Percentiles rank a stretch among this genome's conserved stretches.
These are phyloP conservation scores for Prunus fruticosa DNA, from an alignment of 306 rosid species.

Conservation along the genomic window DNA sequence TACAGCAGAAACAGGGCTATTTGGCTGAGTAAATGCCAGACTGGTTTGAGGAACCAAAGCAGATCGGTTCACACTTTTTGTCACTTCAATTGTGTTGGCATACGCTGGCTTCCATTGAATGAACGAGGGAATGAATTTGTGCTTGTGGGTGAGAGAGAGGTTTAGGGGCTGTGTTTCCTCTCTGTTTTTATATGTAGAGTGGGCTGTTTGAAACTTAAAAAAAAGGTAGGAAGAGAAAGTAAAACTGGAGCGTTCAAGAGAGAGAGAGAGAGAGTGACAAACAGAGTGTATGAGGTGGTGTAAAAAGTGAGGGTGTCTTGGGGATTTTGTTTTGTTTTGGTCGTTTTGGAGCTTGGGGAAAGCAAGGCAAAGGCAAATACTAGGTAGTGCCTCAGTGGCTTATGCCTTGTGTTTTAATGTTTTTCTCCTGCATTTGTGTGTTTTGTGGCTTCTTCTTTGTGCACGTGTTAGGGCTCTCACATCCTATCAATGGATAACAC, in stretches of 20 bases:
- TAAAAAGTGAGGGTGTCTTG: neutral
- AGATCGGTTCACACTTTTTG: constrained; percentile 37
- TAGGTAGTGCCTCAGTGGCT: no score
- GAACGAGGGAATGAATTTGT: constrained; percentile 2
- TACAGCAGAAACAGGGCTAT: neutral
- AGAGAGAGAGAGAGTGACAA: neutral
- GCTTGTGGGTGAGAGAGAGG: neutral
- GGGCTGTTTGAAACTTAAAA: neutral
- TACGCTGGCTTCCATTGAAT: constrained; percentile 9
- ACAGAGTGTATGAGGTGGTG: neutral
- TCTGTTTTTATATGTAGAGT: neutral
- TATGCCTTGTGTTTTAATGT: neutral
- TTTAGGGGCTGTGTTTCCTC: constrained; percentile 1
- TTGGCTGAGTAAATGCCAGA: constrained; percentile 20
- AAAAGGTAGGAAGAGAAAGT: neutral
- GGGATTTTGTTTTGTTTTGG: neutral
- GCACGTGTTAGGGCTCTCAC: constrained; percentile 16
- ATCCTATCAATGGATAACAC: no score
- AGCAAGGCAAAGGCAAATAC: neutral
- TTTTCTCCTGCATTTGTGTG: neutral
- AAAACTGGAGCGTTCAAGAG: constrained; percentile 6
- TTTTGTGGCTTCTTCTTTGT: neutral
- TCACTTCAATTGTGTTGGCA: neutral
- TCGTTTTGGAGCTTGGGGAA: neutral
- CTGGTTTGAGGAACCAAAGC: constrained; percentile 30